Evolutionary conservation across 2,329 filamentous ascomycete species (phyloP), one percentile per base, ranked within the genome.

Genomic region (Colletotrichum truncatum): DNA sequence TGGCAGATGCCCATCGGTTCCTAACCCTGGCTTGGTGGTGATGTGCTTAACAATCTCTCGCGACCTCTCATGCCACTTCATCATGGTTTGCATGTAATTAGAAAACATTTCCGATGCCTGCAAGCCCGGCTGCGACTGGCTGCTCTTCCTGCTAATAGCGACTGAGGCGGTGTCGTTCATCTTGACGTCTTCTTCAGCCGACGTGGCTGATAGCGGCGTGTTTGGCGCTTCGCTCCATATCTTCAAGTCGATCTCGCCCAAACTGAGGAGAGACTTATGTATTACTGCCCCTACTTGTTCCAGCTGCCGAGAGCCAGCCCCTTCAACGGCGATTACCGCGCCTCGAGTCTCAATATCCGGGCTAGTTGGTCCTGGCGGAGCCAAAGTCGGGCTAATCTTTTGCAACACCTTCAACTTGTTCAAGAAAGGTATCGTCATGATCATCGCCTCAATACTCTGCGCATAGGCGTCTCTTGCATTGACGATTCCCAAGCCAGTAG

Each of bases 281-380:
- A 97, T 87, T 16, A 87, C 85, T 3, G 84, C 80, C 4, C 93
- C 89, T 4, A 92, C 87, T 9, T 86, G 82, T 2, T 80, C 76
- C 9, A 87, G 73, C 21, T 86, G 70, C n/a, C 73, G 72, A 6
- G 75, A 68, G 62, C 90, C 86, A 16, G 91, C 84, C 1, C 94
- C 94, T 76, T 98, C 95, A 26, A 98, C 81, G 1, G 93, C 91
- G 67, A 98, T 90, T 36, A 98, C 86, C 0, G 92, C 87, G 0
- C 95, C 94, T n/a, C 94, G 87, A 6, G 82, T 80, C 70, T 82
- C 78, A 64, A 77, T 74, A 2, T 68, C 67, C 3, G 72, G 68
- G 4, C 70, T 71, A 6, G 72, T 74, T 4, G 77, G 75, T 5
- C 75, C 72, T 11, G 66, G 53, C 14, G 53, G 53, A 6, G 80